Conservation (phyloP, 2,329 filamentous ascomycete genomes). For the Aspergillus sojae region DNA sequence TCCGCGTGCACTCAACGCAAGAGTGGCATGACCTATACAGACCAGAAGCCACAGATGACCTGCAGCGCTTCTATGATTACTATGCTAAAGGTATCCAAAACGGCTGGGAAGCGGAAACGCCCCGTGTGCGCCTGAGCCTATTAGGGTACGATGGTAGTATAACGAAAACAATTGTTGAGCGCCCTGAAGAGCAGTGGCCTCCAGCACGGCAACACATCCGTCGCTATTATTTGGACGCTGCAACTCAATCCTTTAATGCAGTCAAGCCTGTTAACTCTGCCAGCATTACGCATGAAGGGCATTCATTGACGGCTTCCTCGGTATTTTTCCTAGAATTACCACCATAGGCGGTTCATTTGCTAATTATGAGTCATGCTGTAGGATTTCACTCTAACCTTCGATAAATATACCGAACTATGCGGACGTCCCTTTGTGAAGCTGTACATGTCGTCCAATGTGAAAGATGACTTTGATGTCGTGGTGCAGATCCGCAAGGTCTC, state of each 20-base stretch:
- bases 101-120: no score
- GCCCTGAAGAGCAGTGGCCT: background rate
- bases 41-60: no score
- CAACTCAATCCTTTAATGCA: background rate
- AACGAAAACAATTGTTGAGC: no score
- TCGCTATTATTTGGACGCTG: background rate
- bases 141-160: no score
- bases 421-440: constrained; percentile 15
- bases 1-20: no score
- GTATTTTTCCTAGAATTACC: background rate
- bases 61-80: no score
- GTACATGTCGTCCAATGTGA: constrained; percentile 15
- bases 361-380: no score
- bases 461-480: constrained; percentile 24
- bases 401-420: background rate
- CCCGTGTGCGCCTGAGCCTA: no score
- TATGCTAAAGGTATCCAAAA: no score
- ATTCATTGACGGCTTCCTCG: background rate
- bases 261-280: no score
- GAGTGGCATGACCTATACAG: no score
- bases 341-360: no score
- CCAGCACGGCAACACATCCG: background rate
- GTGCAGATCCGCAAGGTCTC: constrained; percentile 27
- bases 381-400: background rate
- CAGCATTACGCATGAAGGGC: background rate